Base-by-base conservation (phyloP, 192 early-diverging fungal genomes). In the Gonapodya prolifera region DNA sequence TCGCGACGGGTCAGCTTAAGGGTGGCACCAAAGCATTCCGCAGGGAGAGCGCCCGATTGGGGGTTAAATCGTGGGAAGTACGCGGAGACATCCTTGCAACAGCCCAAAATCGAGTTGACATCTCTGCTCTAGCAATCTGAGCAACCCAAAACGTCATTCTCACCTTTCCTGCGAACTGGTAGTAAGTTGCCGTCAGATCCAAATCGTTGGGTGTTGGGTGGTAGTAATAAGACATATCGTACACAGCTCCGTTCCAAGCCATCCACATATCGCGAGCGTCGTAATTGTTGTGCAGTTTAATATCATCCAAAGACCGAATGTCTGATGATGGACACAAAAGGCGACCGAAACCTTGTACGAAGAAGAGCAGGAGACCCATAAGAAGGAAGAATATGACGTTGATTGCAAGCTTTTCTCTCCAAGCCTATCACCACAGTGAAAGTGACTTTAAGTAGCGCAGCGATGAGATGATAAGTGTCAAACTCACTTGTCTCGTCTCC, bases 351-450 rank as follows among this genome's bases (percentile, higher is more conserved):
- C 91, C 93, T 69, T 94, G 86, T 78, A 98, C 93, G 80, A 95
- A 92, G 83, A 96, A 96, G 45, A 98, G 85, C 70, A 96, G 90
- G 80, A 91, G 81, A 18, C 79, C 86, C 29, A 92, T 94, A 75
- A 96, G 80, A 61, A 94, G 87, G 29, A 91, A 84, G 35, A 97
- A 94, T 76, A 98, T 82, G 78, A 93, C 79, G 79, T 94, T 95
- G 33, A 99, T 86, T 0, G 98, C 93, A 2, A 97, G 87, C 82
- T 99, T 98, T 81, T 99, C 97, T 76, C 97, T 89, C 97, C 97
- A 99, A 2, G 97, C 97, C 85, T 94, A 88, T 69, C n/a, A n/a
- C n/a, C n/a, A n/a, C n/a, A n/a, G n/a, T n/a, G n/a, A n/a, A n/a
- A n/a, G n/a, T n/a, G n/a, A n/a, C n/a, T n/a, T n/a, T n/a, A n/a